These are phyloP conservation scores for Glebionis coronaria DNA, from an alignment of 129 eudicot species.

Conservation along the genomic window DNA sequence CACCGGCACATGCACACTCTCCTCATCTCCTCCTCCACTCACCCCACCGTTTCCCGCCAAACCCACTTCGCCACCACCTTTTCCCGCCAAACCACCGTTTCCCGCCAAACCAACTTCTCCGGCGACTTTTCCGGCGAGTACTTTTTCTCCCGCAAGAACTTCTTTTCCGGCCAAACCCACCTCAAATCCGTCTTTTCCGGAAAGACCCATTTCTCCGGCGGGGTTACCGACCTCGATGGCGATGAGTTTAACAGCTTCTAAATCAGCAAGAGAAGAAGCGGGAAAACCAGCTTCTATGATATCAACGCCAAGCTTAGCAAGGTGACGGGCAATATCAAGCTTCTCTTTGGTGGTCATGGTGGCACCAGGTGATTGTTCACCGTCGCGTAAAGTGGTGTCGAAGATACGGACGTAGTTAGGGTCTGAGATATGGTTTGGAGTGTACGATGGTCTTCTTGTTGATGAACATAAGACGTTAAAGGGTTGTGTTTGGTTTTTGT, in stretches of 20 bases:
- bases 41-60: no score
- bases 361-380: conserved; percentile 92
- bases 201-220: no score
- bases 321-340: conserved; percentile 62
- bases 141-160: no score
- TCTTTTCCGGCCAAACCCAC: no score
- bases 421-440: conserved; percentile 61
- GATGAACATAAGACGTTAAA: no score
- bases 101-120: no score
- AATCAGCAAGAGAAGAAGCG: conserved; percentile 66
- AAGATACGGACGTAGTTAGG: conserved; percentile 62
- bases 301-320: conserved; percentile 80
- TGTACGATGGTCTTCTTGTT: conserved; percentile 32
- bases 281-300: conserved; percentile 91
- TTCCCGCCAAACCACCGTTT: neutral
- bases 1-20: conserved; percentile 50
- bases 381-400: conserved; percentile 93
- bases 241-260: conserved; percentile 62
- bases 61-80: neutral
- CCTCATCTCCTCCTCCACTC: no score
- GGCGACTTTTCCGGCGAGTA: no score
- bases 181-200: no score
- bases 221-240: conserved; percentile 53
- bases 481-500: no score
- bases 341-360: conserved; percentile 74